Evolutionary conservation across 768 basidiomycete species (phyloP).

Genomic region (Nevesoporus exiguus): DNA sequence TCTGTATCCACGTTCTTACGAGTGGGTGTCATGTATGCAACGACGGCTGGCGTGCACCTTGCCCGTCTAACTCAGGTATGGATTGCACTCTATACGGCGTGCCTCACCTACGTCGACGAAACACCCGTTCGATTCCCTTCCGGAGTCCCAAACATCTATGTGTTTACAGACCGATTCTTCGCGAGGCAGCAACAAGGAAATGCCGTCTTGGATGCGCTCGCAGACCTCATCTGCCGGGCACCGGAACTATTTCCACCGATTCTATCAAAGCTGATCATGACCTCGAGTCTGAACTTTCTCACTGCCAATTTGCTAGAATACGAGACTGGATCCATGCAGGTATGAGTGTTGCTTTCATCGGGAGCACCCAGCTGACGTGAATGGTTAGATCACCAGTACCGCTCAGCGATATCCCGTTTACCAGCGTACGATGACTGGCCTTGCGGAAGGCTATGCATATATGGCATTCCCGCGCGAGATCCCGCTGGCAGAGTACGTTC

Average conservation of each 20-base stretch:
- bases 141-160: not conserved
- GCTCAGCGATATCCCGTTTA: not conserved
- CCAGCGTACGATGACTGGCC: not conserved
- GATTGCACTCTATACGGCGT: not conserved
- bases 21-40: not conserved
- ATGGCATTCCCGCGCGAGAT: not conserved
- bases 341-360: not conserved
- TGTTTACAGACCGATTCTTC: not conserved
- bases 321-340: not conserved
- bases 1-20: not conserved
- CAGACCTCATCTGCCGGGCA: not conserved
- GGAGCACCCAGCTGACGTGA: not conserved
- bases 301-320: not conserved
- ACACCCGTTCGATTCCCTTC: not conserved
- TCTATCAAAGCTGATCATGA: not conserved
- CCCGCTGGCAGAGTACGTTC: not conserved
- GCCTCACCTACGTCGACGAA: not conserved
- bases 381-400: not conserved
- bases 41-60: too few species aligned
- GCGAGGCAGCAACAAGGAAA: not conserved
- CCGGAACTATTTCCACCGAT: not conserved
- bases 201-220: not conserved
- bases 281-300: not conserved
- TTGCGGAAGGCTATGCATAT: not conserved
- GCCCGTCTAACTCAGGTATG: not conserved